Conservation (phyloP, 176 grass and related monocot species). For the Sorghum bicolor region DNA sequence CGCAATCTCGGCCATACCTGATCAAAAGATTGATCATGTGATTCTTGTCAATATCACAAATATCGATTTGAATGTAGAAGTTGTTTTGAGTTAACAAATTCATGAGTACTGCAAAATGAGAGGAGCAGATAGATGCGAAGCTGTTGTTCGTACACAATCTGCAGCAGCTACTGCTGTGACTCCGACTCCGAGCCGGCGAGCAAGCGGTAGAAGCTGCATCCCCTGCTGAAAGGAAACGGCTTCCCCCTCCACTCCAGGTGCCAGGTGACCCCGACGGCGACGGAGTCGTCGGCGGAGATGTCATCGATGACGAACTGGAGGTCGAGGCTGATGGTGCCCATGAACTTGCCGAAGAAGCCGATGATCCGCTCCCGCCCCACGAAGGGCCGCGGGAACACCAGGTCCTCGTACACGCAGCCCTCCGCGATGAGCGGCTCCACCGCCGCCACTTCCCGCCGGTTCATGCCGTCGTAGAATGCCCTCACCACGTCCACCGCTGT, state of each 20-base stretch:
- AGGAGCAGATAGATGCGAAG: not conserved
- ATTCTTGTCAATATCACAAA: not conserved
- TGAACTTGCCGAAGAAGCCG: conserved; percentile 76
- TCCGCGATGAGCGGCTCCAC: conserved; percentile 69
- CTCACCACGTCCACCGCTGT: conserved; percentile 55
- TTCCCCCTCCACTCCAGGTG: conserved; percentile 86
- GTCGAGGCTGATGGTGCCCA: conserved; percentile 61
- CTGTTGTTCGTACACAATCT: conserved; percentile 54
- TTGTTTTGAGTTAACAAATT: not conserved
- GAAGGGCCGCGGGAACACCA: conserved; percentile 71
- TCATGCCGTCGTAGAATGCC: conserved; percentile 72
- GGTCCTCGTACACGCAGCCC: conserved; percentile 90
- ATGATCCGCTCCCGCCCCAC: conserved; percentile 61
- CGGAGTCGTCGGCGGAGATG: conserved; percentile 74
- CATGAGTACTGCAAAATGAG: not conserved
- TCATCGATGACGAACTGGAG: conserved; percentile 93
- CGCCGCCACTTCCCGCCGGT: conserved; percentile 66
- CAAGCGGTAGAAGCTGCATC: conserved; percentile 90
- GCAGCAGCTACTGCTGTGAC: not conserved
- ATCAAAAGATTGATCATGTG: not conserved
- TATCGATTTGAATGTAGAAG: not conserved
- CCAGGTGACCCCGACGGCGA: conserved; percentile 89
- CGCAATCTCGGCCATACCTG: conserved; percentile 88
- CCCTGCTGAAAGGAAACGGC: conserved; percentile 84
- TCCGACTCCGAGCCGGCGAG: not conserved